Evolutionary conservation across 108 stramenopile genomes (phyloP).

Genomic region (Nitzschia sp.): DNA sequence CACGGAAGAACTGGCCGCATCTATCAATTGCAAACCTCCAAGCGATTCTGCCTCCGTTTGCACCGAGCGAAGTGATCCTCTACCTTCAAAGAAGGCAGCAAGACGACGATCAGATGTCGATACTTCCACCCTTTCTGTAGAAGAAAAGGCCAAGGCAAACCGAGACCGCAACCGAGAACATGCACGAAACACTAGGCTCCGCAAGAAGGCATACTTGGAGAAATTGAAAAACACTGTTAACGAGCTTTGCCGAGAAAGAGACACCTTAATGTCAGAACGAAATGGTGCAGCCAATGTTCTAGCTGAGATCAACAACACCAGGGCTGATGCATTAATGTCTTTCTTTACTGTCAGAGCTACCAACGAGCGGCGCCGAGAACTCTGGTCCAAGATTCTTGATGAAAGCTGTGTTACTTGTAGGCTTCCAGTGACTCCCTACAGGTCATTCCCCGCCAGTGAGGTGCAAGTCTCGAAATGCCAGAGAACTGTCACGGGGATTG

Average conservation of each 20-base stretch:
- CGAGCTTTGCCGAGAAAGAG: constrained; percentile 81
- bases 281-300: constrained; percentile 67
- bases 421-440: constrained; percentile 90
- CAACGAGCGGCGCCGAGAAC: constrained; percentile 70
- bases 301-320: constrained; percentile 80
- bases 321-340: constrained; percentile 79
- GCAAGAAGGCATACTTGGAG: constrained; percentile 94
- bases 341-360: constrained; percentile 77
- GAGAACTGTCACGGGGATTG: constrained; percentile 89
- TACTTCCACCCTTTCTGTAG: constrained; percentile 44
- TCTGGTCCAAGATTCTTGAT: constrained; percentile 85
- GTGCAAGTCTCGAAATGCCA: constrained; percentile 89
- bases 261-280: constrained; percentile 73
- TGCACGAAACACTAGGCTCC: constrained; percentile 87
- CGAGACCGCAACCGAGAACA: constrained; percentile 95
- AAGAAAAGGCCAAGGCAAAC: constrained; percentile 65
- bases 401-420: constrained; percentile 84
- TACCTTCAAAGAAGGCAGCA: too few species aligned
- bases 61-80: too few species aligned
- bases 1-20: background rate
- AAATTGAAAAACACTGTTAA: constrained; percentile 90
- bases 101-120: constrained; percentile 30
- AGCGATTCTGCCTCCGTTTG: too few species aligned
- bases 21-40: too few species aligned
- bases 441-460: constrained; percentile 90